Evolutionary conservation across 768 basidiomycete genomes (phyloP).

Genomic region (Amyloporia xantha): DNA sequence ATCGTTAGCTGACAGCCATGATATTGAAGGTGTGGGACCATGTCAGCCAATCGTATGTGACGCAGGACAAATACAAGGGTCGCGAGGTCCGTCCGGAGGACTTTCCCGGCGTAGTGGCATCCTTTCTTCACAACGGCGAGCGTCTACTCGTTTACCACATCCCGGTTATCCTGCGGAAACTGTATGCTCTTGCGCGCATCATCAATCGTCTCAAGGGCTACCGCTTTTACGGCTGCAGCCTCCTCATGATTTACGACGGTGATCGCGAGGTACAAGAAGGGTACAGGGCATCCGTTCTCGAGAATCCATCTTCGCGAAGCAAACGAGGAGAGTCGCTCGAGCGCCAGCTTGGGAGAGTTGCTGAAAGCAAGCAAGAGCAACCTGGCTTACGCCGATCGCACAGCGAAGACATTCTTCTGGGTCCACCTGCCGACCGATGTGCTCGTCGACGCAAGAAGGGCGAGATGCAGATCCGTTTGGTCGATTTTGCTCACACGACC

Average conservation of each 20-base stretch:
- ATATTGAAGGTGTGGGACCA: conserved; percentile 86
- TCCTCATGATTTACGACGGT: conserved; percentile 96
- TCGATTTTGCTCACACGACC: conserved; percentile 98
- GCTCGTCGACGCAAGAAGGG: conserved; percentile 72
- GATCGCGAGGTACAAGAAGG: conserved; percentile 82
- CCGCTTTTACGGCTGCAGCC: conserved; percentile 95
- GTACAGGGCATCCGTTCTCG: conserved; percentile 53
- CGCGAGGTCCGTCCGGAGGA: conserved; percentile 83
- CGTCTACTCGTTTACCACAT: conserved; percentile 86
- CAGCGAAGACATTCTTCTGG: conserved; percentile 72
- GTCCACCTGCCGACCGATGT: conserved; percentile 57
- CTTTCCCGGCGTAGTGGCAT: conserved; percentile 74
- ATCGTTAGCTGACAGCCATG: neutral
- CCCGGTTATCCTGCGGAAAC: conserved; percentile 81
- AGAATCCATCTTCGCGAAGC: conserved; percentile 58
- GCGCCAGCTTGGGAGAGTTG: conserved; percentile 34
- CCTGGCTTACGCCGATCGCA: conserved; percentile 62
- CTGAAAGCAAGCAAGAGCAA: conserved; percentile 34
- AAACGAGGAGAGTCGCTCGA: conserved; percentile 78
- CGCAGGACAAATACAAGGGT: conserved; percentile 95
- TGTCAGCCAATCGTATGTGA: conserved; percentile 73
- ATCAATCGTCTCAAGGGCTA: conserved; percentile 88
- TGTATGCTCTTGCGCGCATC: conserved; percentile 91
- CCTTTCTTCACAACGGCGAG: conserved; percentile 83
- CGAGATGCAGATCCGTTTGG: conserved; percentile 91